Conservation (phyloP, 202 grass and related monocot species). For the Elaeis oleifera region DNA sequence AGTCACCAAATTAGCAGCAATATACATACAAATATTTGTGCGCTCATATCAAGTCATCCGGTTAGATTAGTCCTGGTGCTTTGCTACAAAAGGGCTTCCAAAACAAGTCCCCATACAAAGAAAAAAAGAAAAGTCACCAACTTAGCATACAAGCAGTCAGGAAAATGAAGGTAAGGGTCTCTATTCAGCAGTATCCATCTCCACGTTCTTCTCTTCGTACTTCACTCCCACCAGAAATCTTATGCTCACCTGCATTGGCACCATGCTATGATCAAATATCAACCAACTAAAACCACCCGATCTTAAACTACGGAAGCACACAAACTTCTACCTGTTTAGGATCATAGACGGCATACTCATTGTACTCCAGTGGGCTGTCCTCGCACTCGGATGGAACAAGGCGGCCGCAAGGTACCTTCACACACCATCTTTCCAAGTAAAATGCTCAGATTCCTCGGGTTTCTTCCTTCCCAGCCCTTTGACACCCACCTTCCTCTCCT, state of each 20-base stretch:
- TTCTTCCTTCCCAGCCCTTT: constrained; percentile 59
- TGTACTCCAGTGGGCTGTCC: constrained; percentile 63
- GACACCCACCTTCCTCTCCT: constrained; percentile 41
- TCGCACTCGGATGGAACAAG: constrained; percentile 53
- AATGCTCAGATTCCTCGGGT: constrained; percentile 54
- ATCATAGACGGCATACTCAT: constrained; percentile 69
- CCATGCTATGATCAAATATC: background rate
- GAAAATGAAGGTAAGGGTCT: too few species aligned
- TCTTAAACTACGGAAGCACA: background rate
- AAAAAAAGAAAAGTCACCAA: too few species aligned
- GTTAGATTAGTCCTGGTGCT: too few species aligned
- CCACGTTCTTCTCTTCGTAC: constrained; percentile 79
- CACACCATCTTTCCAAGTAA: constrained; percentile 63
- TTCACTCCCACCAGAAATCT: constrained; percentile 69
- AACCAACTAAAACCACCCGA: background rate
- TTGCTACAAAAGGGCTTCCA: too few species aligned
- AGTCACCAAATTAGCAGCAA: too few species aligned
- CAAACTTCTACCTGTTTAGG: constrained; percentile 47
- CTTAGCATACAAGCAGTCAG: too few species aligned
- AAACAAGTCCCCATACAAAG: too few species aligned
- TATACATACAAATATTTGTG: too few species aligned
- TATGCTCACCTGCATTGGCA: constrained; percentile 50
- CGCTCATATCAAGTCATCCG: too few species aligned
- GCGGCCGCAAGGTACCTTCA: constrained; percentile 69
- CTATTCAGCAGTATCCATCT: constrained; percentile 31